Base-by-base conservation (phyloP, 2,329 filamentous ascomycete genomes). In the Aspergillus brasiliensis region DNA sequence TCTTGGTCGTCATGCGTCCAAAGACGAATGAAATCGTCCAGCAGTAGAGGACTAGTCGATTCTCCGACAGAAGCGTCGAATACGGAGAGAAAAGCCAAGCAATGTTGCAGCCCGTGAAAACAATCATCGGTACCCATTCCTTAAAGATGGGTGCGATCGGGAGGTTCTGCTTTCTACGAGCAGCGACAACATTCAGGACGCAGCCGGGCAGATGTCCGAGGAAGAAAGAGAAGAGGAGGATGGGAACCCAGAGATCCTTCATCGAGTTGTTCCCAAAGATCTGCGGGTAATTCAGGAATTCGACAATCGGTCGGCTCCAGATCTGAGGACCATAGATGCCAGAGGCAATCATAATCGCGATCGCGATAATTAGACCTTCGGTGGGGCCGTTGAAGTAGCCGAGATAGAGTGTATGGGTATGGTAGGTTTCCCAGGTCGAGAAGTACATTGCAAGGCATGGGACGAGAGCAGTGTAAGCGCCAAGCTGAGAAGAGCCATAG, bases 371-470 rank as follows among this genome's bases (percentile, higher is more conserved):
- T 34, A 99, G 82, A 19, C 95, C 95, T 81, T 99, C 95, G 70
- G 95, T 99, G 2, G 95, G 95, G 0, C 95, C 95, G 75, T 99
- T 99, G 85, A 99, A 90, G 75, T 94, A 92, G 57, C 95, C 95
- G 11, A 99, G 87, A 77, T 97, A 99, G 5, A 99, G 82, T 0
- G 95, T 98, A 76, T 99, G 95, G 5, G 95, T 97, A 78, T 99
- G 95, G 76, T 97, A 99, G 1, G 95, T 99, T 80, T 99, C 95
- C 95, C 95, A 99, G 2, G 95, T 99, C 3, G 94, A 97, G 80
- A 99, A 97, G 83, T 97, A 99, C 95, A 99, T 99, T 61, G 95
- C 91, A 47, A 99, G 81, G 69, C 92, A 96, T 1, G 95, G 95
- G 62, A 94, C 88, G 46, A 99, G 82, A 1, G 93, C 92, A 1